A percentile compares a stretch with the other conserved stretches of the same genome.
Evolutionary conservation across 129 eudicot species (phyloP).

Genomic region (Helianthus tuberosus): DNA sequence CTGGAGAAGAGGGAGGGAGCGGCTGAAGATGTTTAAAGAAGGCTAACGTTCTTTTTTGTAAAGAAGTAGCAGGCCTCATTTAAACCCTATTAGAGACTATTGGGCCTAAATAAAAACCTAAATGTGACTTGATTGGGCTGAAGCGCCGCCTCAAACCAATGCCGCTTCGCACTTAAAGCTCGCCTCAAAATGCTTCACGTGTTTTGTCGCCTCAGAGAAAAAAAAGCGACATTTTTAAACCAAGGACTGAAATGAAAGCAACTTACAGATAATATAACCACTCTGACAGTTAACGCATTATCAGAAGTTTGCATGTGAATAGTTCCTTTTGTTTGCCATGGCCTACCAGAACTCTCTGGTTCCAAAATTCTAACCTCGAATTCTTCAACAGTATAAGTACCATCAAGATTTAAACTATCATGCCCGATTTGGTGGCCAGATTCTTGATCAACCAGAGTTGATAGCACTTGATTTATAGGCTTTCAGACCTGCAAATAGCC

Average conservation of each 20-base stretch:
- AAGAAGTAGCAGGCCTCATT: too few relatives aligned
- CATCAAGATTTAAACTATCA: constrained; percentile 66
- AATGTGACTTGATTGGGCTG: too few relatives aligned
- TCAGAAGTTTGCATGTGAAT: constrained; percentile 94
- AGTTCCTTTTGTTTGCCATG: constrained; percentile 93
- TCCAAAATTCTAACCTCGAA: constrained; percentile 90
- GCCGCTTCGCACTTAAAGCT: too few relatives aligned
- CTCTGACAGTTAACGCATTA: constrained; percentile 88
- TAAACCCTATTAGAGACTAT: too few relatives aligned
- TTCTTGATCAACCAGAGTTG: constrained; percentile 93
- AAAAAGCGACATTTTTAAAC: too few relatives aligned
- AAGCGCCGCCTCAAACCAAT: too few relatives aligned
- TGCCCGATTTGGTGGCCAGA: constrained; percentile 83
- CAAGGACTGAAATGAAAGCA: constrained; percentile 9
- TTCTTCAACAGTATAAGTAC: constrained; percentile 85
- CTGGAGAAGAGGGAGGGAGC: too few relatives aligned
- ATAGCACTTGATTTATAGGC: constrained; percentile 92
- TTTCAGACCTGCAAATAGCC: constrained; percentile 61
- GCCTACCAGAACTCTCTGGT: constrained; percentile 89
- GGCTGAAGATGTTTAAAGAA: too few relatives aligned
- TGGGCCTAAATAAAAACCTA: too few relatives aligned
- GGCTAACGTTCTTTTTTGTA: too few relatives aligned
- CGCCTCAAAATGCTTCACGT: too few relatives aligned
- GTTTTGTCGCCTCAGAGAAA: too few relatives aligned
- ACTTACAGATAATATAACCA: constrained; percentile 87